Evolutionary conservation across 2,329 filamentous ascomycete species (phyloP).

Genomic region (Zymoseptoria passerinii): DNA sequence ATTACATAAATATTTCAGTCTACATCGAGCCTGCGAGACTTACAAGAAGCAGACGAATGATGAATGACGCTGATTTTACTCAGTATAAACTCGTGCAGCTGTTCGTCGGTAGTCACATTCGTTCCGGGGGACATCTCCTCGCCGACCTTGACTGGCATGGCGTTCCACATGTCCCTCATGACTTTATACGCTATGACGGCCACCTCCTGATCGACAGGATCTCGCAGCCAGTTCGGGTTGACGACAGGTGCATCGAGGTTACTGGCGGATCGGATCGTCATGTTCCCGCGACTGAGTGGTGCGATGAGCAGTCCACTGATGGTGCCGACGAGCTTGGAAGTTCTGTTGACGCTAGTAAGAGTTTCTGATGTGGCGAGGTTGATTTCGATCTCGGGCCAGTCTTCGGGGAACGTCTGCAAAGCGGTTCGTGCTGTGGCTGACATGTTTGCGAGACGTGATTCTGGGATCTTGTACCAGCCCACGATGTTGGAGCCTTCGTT

Average conservation of each 20-base stretch:
- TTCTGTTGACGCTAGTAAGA: conserved; percentile 16
- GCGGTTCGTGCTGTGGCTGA: conserved; percentile 1
- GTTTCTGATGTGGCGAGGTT: conserved; percentile 4
- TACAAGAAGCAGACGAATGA: conserved; percentile 10
- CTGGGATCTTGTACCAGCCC: conserved; percentile 13
- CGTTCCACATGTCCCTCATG: conserved; percentile 21
- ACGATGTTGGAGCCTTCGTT: conserved; percentile 13
- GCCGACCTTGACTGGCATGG: conserved; percentile 25
- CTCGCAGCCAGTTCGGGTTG: conserved; percentile 32
- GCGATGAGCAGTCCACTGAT: conserved; percentile 27
- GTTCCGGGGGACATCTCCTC: conserved; percentile 34
- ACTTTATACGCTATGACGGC: conserved; percentile 29
- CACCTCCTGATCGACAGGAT: conserved; percentile 27
- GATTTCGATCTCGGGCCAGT: conserved; percentile 32
- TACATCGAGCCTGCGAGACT: not conserved
- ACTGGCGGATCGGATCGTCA: conserved; percentile 27
- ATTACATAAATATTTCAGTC: not conserved
- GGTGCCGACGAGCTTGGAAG: conserved; percentile 27
- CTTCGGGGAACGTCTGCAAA: conserved; percentile 20
- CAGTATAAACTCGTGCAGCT: conserved; percentile 34
- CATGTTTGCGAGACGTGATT: conserved; percentile 12
- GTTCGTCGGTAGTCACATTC: conserved; percentile 33
- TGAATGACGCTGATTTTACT: conserved; percentile 9
- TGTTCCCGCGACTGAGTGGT: conserved; percentile 30
- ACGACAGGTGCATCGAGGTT: conserved; percentile 27